Conservation (phyloP, 2,329 filamentous ascomycete species). For the Penicillium frequentans region DNA sequence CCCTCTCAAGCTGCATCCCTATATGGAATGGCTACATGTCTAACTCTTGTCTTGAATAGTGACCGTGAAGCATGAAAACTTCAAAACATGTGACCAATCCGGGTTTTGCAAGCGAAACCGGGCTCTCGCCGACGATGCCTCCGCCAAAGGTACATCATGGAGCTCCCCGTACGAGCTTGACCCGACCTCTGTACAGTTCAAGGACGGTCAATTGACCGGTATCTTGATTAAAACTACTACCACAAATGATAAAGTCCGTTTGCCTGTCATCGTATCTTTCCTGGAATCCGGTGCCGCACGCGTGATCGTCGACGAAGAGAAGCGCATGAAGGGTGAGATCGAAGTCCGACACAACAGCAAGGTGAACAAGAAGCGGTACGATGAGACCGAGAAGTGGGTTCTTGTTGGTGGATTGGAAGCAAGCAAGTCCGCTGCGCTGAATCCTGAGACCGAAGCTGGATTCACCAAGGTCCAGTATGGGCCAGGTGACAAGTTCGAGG, state of each 20-base stretch:
- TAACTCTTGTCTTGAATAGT: conserved; percentile 49
- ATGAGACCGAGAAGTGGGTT: conserved; percentile 83
- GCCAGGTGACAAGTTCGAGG: conserved; percentile 72
- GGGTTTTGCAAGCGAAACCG: conserved; percentile 97
- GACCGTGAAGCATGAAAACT: conserved; percentile 90
- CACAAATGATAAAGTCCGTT: conserved; percentile 66
- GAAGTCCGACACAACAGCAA: conserved; percentile 81
- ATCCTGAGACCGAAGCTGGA: conserved; percentile 64
- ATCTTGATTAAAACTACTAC: conserved; percentile 77
- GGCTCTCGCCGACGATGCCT: conserved; percentile 77
- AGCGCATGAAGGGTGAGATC: conserved; percentile 83
- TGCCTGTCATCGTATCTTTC: conserved; percentile 85
- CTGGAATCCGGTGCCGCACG: conserved; percentile 85
- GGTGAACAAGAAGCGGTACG: conserved; percentile 88
- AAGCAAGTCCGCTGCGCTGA: conserved; percentile 70
- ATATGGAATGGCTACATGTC: neutral
- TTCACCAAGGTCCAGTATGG: conserved; percentile 78
- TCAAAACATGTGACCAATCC: conserved; percentile 94
- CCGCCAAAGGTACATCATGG: conserved; percentile 67
- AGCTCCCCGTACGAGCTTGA: conserved; percentile 77
- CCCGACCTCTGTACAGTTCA: conserved; percentile 70
- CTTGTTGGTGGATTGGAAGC: conserved; percentile 77
- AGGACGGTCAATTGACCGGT: conserved; percentile 76
- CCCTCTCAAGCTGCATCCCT: neutral
- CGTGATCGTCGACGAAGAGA: conserved; percentile 85